Evolutionary conservation across 164 flowering plant genomes (phyloP).

Genomic region (Chloranthus sessilifolius): DNA sequence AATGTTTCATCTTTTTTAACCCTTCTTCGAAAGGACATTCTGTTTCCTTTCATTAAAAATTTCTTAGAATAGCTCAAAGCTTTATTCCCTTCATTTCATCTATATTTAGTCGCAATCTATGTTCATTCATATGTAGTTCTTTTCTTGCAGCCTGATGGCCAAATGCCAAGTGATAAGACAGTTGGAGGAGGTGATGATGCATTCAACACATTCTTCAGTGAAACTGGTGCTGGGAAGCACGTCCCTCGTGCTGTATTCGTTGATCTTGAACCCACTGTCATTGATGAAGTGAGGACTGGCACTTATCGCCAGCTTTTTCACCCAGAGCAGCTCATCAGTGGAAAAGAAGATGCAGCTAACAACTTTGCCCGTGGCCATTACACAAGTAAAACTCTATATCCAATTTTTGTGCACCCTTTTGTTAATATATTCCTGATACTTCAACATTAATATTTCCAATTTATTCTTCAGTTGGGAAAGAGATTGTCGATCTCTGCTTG

Average conservation of each 20-base stretch:
- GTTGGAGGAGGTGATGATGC: slow-evolving; percentile 73
- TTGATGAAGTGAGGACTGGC: slow-evolving; percentile 60
- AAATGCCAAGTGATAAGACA: slow-evolving; percentile 65
- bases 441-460: too few relatives aligned
- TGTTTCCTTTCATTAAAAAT: too few relatives aligned
- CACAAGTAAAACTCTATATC: slow-evolving; percentile 45
- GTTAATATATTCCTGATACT: too few relatives aligned
- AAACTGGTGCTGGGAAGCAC: slow-evolving; percentile 80
- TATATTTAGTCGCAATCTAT: too few relatives aligned
- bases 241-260: slow-evolving; percentile 73
- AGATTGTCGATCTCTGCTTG: slow-evolving; percentile 18
- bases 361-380: slow-evolving; percentile 63
- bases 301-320: slow-evolving; percentile 74
- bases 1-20: slow-evolving; percentile 2
- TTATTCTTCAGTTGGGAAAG: slow-evolving; percentile 71
- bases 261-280: slow-evolving; percentile 61
- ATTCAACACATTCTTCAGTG: slow-evolving; percentile 78
- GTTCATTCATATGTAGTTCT: too few relatives aligned
- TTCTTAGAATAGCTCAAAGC: too few relatives aligned
- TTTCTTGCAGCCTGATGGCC: slow-evolving; percentile 87
- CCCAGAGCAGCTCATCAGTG: slow-evolving; percentile 69
- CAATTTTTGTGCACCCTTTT: neutral
- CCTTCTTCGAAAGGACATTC: too few relatives aligned
- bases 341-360: slow-evolving; percentile 68
- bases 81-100: too few relatives aligned